A percentile compares a stretch with the other conserved stretches of the same genome.
phyloP scores from a whole-genome alignment of 2,329 filamentous ascomycete species.

The Cercospora berteroae region DNA sequence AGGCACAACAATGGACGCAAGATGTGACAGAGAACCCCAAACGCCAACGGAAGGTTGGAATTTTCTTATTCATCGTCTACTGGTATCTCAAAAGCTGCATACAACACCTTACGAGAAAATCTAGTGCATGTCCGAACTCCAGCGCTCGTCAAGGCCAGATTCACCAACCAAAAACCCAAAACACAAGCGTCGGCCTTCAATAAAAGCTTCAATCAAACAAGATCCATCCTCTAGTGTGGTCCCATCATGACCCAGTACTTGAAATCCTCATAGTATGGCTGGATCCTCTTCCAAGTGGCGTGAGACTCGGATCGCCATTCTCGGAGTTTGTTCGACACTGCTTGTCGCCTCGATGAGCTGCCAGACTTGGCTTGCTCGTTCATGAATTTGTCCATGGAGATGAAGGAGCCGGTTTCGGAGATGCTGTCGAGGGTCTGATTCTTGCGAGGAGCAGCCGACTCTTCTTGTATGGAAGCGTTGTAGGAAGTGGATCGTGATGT shows the following conservation, averaged over 20 bases:
- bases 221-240: constrained; percentile 7
- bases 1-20: too few species aligned
- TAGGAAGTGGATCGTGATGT: constrained; percentile 6
- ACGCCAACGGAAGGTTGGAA: not conserved
- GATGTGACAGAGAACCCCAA: too few species aligned
- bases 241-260: constrained; percentile 20
- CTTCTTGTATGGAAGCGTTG: constrained; percentile 5
- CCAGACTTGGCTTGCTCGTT: not conserved
- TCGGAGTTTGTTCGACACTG: constrained; percentile 12
- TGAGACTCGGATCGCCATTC: constrained; percentile 11
- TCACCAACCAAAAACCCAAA: not conserved
- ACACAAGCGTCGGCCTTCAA: not conserved
- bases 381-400: constrained; percentile 11
- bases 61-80: not conserved
- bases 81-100: not conserved
- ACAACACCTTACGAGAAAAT: not conserved
- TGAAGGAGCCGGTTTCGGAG: constrained; percentile 8
- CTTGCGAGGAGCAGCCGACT: not conserved
- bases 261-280: constrained; percentile 16
- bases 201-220: not conserved
- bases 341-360: constrained; percentile 7
- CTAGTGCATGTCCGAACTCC: not conserved
- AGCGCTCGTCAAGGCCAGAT: not conserved
- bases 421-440: not conserved
- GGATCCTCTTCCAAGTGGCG: constrained; percentile 13